Percentiles rank a stretch among this genome's conserved stretches.
These are phyloP conservation scores for Cercospora sp. DNA, from an alignment of 2,329 filamentous ascomycete genomes.

Conservation along the genomic window DNA sequence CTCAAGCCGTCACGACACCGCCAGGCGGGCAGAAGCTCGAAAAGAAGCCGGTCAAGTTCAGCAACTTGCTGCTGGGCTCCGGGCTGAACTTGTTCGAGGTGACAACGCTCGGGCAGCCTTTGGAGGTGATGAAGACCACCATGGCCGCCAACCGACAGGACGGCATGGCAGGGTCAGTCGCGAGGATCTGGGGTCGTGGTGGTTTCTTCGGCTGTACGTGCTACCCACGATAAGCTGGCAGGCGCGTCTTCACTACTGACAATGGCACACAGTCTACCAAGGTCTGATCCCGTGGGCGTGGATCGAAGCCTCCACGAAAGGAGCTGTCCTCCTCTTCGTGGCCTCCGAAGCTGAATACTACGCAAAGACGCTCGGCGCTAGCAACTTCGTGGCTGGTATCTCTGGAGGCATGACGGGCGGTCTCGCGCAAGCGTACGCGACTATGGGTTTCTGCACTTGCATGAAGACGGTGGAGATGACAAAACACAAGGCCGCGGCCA, in stretches of 20 bases:
- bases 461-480: slow-evolving; percentile 99
- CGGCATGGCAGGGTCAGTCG: slow-evolving; percentile 76
- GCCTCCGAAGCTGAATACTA: slow-evolving; percentile 97
- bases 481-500: slow-evolving; percentile 87
- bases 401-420: slow-evolving; percentile 87
- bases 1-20: slow-evolving; percentile 40
- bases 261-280: slow-evolving; percentile 76
- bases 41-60: slow-evolving; percentile 99
- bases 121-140: slow-evolving; percentile 99
- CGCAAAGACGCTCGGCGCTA: slow-evolving; percentile 73
- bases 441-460: slow-evolving; percentile 99
- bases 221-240: not conserved
- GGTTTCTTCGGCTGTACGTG: slow-evolving; percentile 89
- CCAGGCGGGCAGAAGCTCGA: slow-evolving; percentile 58
- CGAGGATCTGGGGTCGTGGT: slow-evolving; percentile 89
- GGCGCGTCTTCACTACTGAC: not conserved
- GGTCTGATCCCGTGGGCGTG: slow-evolving; percentile 99
- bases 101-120: slow-evolving; percentile 72
- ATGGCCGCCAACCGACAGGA: slow-evolving; percentile 97
- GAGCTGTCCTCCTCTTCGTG: slow-evolving; percentile 97
- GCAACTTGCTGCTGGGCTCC: slow-evolving; percentile 91
- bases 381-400: slow-evolving; percentile 86
- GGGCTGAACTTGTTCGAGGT: slow-evolving; percentile 95
- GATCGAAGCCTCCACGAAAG: slow-evolving; percentile 99
- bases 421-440: slow-evolving; percentile 96